Evolutionary conservation across 352 stramenopile genomes (phyloP).

Genomic region (Phytopythium kandeliae): DNA sequence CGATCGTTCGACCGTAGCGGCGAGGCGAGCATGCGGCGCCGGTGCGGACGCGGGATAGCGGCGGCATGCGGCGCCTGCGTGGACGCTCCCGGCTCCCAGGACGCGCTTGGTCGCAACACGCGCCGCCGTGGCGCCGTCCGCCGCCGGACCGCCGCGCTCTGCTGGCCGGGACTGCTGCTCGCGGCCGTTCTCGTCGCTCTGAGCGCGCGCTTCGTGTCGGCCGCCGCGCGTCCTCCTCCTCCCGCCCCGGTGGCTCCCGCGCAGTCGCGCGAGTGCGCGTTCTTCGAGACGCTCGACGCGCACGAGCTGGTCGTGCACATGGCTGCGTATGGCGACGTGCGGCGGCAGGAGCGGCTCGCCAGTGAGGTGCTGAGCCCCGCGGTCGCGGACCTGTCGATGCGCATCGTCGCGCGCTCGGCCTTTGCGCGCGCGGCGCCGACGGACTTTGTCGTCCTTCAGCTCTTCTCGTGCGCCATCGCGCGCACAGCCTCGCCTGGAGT

Average conservation of each 20-base stretch:
- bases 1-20: neutral
- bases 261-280: constrained; percentile 16
- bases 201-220: constrained; percentile 2
- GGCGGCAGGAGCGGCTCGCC: constrained; percentile 27
- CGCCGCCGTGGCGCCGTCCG: too few relatives aligned
- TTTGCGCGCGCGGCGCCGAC: constrained; percentile 33
- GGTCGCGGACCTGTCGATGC: constrained; percentile 15
- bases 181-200: neutral
- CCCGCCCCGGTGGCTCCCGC: neutral
- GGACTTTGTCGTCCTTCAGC: constrained; percentile 54
- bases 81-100: neutral
- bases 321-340: constrained; percentile 18
- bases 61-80: constrained; percentile 1
- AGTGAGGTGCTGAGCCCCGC: constrained; percentile 13
- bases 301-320: constrained; percentile 40
- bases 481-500: neutral
- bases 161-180: neutral
- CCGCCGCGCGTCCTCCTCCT: too few relatives aligned
- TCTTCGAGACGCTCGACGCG: constrained; percentile 22
- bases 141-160: neutral
- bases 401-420: constrained; percentile 16
- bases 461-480: constrained; percentile 30
- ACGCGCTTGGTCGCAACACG: neutral
- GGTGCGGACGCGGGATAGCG: neutral
- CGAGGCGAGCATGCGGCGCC: neutral